These are phyloP conservation scores for Tricladium varicosporioides DNA, from an alignment of 2,329 filamentous ascomycete genomes.

Conservation along the genomic window DNA sequence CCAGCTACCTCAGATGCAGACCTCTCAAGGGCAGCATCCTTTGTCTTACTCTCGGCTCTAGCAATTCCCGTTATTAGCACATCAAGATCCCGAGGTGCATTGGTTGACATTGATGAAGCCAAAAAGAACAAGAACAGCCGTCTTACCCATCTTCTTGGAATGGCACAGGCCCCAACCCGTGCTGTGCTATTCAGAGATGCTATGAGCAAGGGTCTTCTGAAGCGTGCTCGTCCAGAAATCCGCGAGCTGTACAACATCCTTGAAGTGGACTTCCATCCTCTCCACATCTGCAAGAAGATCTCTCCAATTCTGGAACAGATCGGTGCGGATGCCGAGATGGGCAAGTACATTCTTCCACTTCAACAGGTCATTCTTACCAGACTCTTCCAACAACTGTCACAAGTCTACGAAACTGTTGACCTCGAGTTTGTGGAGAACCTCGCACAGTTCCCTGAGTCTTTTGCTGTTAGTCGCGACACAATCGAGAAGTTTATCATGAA, in stretches of 20 bases:
- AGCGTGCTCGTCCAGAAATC: constrained; percentile 91
- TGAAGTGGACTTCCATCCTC: constrained; percentile 97
- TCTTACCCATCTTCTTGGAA: constrained; percentile 91
- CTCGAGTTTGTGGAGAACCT: constrained; percentile 90
- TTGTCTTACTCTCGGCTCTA: constrained; percentile 89
- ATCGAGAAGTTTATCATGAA: constrained; percentile 99
- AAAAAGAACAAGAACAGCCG: constrained; percentile 99
- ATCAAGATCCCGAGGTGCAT: constrained; percentile 87
- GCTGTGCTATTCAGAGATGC: constrained; percentile 93
- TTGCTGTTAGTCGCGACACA: constrained; percentile 84
- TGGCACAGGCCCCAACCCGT: constrained; percentile 86
- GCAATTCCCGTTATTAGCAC: constrained; percentile 99
- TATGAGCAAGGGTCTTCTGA: constrained; percentile 88
- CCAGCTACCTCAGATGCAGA: constrained; percentile 85
- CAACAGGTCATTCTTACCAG: constrained; percentile 98
- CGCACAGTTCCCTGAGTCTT: constrained; percentile 93
- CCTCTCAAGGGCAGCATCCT: constrained; percentile 90
- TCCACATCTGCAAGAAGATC: constrained; percentile 99
- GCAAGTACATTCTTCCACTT: constrained; percentile 91
- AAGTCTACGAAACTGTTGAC: constrained; percentile 98
- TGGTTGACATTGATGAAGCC: constrained; percentile 95
- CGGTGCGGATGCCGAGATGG: constrained; percentile 90
- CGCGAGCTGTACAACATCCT: constrained; percentile 97
- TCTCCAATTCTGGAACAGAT: constrained; percentile 94
- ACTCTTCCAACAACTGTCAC: constrained; percentile 97